Base-by-base conservation (phyloP, 805 yeast genomes). In the Yamadazyma olivae region DNA sequence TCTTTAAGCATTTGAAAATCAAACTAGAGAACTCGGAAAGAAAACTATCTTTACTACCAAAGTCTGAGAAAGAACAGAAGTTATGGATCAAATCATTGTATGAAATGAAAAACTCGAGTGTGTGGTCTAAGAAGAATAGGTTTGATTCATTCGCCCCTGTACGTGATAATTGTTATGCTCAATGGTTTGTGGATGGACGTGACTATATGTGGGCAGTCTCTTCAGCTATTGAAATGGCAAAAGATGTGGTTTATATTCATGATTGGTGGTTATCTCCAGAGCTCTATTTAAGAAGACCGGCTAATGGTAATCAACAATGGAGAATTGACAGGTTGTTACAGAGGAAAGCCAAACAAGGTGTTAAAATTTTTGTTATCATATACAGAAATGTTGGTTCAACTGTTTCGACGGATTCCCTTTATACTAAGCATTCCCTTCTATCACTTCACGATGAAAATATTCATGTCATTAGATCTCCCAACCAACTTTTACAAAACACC, bases 251-350 rank as follows among this genome's bases (percentile, higher is more conserved):
- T 22, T 93, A 81, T 56, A 88, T 93, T 33, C 97, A 93, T 53
- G 99, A 91, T 53, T 93, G 99, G 99, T 93, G 99, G 99, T 68
- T 93, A 17, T 77, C 91, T 4, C 99, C 99, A 0, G 99, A 93
- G 57, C 56, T 93, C 3, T 95, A 93, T 51, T 67, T 93, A 63
- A 75, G 99, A 44, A 70, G 99, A 33, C 99, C 99, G 0, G 91
- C 95, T 0, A 83, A 86, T 58, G 96, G 96, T 6, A 91, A 91
- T 50, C 98, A 93, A 58, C 83, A 86, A 44, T 93, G 88, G 81
- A 75, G 99, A 54, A 64, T 93, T 28, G 99, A 93, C 59, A 73
- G 99, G 51, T 59, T 93, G 2, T 67, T 93, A 46, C 87, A 86
- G 55, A 70, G 95, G 40, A 87, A 88, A 49, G 99, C 99, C 0